phyloP scores from a whole-genome alignment of 305 asterid species.

The Fraxinus sp. region DNA sequence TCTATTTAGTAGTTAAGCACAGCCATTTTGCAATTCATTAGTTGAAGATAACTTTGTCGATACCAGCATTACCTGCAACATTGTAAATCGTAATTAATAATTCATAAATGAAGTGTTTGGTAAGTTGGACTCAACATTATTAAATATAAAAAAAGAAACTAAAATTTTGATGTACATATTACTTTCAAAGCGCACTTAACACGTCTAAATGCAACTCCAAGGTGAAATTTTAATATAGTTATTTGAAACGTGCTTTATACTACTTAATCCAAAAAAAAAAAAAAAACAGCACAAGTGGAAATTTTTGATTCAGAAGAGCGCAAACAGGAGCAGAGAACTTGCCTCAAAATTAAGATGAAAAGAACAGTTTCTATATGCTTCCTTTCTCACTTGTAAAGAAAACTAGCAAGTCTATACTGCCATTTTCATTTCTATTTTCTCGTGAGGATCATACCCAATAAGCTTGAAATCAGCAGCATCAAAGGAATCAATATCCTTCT shows the following conservation, averaged over 20 bases:
- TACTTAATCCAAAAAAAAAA: not conserved
- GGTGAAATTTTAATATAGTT: not conserved
- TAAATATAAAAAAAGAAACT: not conserved
- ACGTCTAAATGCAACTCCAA: not conserved
- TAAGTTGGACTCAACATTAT: not conserved
- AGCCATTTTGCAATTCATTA: not conserved
- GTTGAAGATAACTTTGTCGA: not conserved
- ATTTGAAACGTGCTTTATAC: not conserved
- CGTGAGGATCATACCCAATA: conserved; percentile 79
- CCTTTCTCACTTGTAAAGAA: not conserved
- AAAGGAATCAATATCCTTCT: conserved; percentile 78
- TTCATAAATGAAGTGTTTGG: not conserved
- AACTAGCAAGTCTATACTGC: conserved; percentile 48
- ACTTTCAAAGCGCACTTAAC: not conserved
- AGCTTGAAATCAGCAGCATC: conserved; percentile 73
- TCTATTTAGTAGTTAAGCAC: not conserved
- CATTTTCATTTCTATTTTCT: conserved; percentile 92
- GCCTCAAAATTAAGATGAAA: not conserved
- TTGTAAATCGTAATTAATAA: not conserved
- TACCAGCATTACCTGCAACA: not conserved
- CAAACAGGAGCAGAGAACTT: not conserved
- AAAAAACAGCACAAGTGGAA: not conserved
- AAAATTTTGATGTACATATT: not conserved
- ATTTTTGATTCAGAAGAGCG: not conserved
- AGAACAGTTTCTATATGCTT: not conserved